Evolutionary conservation across 2,329 filamentous ascomycete species (phyloP).

Genomic region (Grosmannia clavigera): DNA sequence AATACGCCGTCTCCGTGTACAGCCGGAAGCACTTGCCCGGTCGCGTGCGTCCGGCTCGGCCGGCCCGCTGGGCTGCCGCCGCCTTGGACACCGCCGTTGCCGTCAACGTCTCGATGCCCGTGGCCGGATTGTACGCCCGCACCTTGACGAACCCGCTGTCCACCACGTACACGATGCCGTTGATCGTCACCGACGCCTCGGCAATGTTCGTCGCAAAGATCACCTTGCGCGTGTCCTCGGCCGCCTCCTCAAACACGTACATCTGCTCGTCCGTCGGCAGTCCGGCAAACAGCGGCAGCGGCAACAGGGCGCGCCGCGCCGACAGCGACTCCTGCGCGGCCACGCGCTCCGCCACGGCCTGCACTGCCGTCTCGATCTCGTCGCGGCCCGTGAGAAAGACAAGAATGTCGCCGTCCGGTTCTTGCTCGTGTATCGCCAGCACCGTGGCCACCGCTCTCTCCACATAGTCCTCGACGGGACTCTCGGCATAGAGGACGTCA

Average conservation of each 20-base stretch:
- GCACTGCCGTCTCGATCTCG: slow-evolving; percentile 76
- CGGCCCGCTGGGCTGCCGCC: slow-evolving; percentile 81
- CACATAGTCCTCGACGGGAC: slow-evolving; percentile 74
- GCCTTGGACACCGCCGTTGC: slow-evolving; percentile 77
- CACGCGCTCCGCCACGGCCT: slow-evolving; percentile 63
- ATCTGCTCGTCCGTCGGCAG: slow-evolving; percentile 85
- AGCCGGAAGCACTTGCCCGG: slow-evolving; percentile 90
- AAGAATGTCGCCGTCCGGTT: slow-evolving; percentile 74
- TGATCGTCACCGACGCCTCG: slow-evolving; percentile 89
- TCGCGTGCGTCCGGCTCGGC: slow-evolving; percentile 76
- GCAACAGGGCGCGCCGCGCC: slow-evolving; percentile 40
- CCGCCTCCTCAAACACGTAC: slow-evolving; percentile 79
- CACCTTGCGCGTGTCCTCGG: slow-evolving; percentile 75
- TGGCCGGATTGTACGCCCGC: slow-evolving; percentile 69
- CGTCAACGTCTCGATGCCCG: slow-evolving; percentile 79
- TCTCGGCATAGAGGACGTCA: slow-evolving; percentile 68
- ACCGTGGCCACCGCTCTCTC: slow-evolving; percentile 72
- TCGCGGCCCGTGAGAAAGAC: slow-evolving; percentile 88
- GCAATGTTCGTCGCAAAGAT: slow-evolving; percentile 93
- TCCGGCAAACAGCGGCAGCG: slow-evolving; percentile 79
- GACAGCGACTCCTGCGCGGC: slow-evolving; percentile 41
- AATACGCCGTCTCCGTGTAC: slow-evolving; percentile 67
- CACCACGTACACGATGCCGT: slow-evolving; percentile 81
- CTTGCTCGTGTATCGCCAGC: slow-evolving; percentile 74
- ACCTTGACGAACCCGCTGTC: slow-evolving; percentile 89